Conservation (phyloP, 2,329 filamentous ascomycete species). For the Fusarium cicatricum region DNA sequence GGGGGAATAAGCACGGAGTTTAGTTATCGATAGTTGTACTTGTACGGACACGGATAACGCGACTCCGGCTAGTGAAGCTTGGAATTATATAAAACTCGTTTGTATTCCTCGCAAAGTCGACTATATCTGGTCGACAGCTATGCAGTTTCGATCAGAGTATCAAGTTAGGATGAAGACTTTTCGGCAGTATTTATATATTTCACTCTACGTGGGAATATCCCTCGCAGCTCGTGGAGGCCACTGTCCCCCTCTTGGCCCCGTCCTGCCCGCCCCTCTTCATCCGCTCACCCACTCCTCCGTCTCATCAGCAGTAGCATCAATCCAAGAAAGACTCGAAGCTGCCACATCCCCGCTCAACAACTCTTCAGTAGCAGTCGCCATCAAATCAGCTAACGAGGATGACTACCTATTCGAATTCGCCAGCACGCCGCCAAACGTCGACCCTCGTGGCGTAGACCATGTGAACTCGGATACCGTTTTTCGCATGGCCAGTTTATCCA, state of each 20-base stretch:
- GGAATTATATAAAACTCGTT: too few species aligned
- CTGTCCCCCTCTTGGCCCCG: slow-evolving; percentile 6
- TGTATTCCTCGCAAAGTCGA: too few species aligned
- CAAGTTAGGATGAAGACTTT: too few species aligned
- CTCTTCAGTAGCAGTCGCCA: slow-evolving; percentile 1
- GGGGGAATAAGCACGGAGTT: too few species aligned
- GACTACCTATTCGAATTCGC: slow-evolving; percentile 18
- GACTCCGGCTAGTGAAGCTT: too few species aligned
- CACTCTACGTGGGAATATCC: not conserved
- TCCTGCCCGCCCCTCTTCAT: slow-evolving; percentile 2
- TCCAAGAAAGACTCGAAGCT: not conserved
- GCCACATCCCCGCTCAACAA: not conserved
- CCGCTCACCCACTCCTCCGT: slow-evolving; percentile 5
- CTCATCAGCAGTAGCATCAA: not conserved
- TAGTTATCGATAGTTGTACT: too few species aligned
- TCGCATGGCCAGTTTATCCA: slow-evolving; percentile 18
- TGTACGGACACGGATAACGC: too few species aligned
- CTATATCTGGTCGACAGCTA: too few species aligned
- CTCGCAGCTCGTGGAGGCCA: slow-evolving; percentile 17
- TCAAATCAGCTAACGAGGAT: slow-evolving; percentile 16
- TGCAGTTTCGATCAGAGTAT: too few species aligned
- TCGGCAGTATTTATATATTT: too few species aligned
- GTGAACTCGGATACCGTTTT: slow-evolving; percentile 17
- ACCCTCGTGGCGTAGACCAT: slow-evolving; percentile 7
- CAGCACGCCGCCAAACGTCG: slow-evolving; percentile 3